Base-by-base conservation (phyloP, 2,329 filamentous ascomycete species). In the Trichophaea hybrida region DNA sequence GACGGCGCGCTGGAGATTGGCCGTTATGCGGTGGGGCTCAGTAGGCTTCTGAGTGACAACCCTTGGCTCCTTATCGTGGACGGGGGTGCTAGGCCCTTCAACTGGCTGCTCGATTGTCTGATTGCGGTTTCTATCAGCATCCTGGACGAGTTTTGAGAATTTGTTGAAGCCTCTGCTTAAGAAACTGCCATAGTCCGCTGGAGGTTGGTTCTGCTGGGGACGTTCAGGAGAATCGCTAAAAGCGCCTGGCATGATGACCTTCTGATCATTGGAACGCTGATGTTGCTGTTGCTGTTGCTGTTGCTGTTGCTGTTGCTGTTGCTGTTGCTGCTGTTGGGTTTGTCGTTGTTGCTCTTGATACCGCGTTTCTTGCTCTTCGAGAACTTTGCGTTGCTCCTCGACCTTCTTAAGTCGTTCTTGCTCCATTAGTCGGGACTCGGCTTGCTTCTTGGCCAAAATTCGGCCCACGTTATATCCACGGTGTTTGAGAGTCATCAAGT, bases 401-500 rank as follows among this genome's bases (percentile, higher is more conserved):
- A 89, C 72, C 38, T 86, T 82, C 68, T 84, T 84, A 68, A 85
- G 83, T 53, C 86, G 80, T 70, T 88, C 83, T 68, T 86, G 85
- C 69, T 96, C 90, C 0, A 88, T 89, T 65, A 97, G 83, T 56
- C 87, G 81, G 5, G 88, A 87, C 71, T 97, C 89, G 1, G 87
- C 86, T 17, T 86, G 88, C 74, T 94, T 94, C 57, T 85, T 85
- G 40, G 88, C 82, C 24, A 98, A 77, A 63, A 98, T 97, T 54
- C 93, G 85, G 69, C 96, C 88, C 43, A 98, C 93, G 66, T 98
- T 97, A 76, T 96, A 97, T 1, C 93, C 93, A 64, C 93, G 88
- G 61, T 83, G 82, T 68, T 88, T 84, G 44, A 98, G 75, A 55
- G 90, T 84, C 51, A 86, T 80, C 31, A 98, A 77, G 67, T 91